Evolutionary conservation across 371 early-diverging fungal species (phyloP).

Genomic region (Mortierella sp.): DNA sequence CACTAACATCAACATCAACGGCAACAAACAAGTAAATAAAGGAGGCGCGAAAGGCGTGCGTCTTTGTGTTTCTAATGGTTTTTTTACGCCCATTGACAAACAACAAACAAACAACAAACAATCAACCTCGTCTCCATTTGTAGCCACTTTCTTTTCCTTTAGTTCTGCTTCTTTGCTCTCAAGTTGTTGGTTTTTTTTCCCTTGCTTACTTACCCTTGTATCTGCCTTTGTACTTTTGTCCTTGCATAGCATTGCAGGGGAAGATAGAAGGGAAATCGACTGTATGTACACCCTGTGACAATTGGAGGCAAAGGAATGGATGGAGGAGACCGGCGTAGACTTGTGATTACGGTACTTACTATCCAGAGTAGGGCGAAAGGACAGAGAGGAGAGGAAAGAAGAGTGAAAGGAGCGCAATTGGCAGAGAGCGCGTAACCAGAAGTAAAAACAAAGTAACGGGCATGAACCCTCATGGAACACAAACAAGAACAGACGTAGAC

Average conservation of each 20-base stretch:
- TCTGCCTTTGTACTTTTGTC: not conserved
- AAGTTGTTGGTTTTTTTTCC: not conserved
- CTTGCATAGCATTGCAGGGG: not conserved
- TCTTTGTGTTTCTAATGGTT: not conserved
- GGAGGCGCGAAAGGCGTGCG: no score
- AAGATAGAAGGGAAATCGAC: no score
- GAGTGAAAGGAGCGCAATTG: not conserved
- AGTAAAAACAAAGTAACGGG: not conserved
- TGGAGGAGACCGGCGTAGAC: not conserved
- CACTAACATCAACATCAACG: not conserved
- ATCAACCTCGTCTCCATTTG: not conserved
- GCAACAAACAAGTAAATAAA: not conserved
- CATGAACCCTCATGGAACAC: not conserved
- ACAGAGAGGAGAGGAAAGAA: not conserved
- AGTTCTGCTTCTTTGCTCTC: constrained; percentile 8
- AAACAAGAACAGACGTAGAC: not conserved
- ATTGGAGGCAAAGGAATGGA: not conserved
- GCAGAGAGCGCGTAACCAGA: not conserved
- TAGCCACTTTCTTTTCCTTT: not conserved
- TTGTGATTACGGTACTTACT: not conserved
- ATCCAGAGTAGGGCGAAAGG: not conserved
- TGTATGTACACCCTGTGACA: not conserved
- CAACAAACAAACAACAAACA: not conserved
- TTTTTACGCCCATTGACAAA: not conserved
- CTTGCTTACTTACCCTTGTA: no score